phyloP scores from a whole-genome alignment of 177 flowering plant species.

The Telopea speciosissima region DNA sequence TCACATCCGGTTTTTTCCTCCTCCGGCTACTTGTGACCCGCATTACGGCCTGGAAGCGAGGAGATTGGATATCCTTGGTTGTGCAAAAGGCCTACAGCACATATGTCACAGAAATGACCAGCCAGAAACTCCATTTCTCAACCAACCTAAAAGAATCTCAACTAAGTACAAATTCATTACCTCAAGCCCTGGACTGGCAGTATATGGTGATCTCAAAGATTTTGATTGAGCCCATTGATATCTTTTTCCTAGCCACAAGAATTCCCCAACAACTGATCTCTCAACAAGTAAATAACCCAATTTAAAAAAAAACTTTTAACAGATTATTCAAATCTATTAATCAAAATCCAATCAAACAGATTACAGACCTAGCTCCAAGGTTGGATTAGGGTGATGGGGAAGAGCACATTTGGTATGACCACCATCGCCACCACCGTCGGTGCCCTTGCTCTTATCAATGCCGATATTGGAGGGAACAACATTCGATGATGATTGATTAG shows the following conservation, averaged over 20 bases:
- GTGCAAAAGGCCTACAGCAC: slow-evolving; percentile 18
- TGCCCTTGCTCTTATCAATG: slow-evolving; percentile 9
- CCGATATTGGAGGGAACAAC: slow-evolving; percentile 14
- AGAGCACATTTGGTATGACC: slow-evolving; percentile 11
- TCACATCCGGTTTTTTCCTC: slow-evolving; percentile 66
- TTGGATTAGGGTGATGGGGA: slow-evolving; percentile 1
- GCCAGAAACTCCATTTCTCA: slow-evolving; percentile 5
- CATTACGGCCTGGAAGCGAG: slow-evolving; percentile 83
- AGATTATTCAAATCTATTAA: neutral
- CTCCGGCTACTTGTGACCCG: slow-evolving; percentile 82
- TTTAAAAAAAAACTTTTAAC: neutral
- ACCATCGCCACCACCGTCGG: slow-evolving; percentile 13
- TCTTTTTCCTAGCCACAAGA: slow-evolving; percentile 42
- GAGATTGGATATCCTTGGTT: slow-evolving; percentile 80
- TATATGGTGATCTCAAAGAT: slow-evolving; percentile 35
- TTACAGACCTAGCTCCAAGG: neutral
- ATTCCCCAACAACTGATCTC: neutral
- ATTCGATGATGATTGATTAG: slow-evolving; percentile 24
- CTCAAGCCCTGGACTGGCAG: slow-evolving; percentile 42
- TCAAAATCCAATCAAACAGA: neutral
- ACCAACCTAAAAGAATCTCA: neutral
- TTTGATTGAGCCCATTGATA: slow-evolving; percentile 48
- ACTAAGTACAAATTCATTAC: slow-evolving; percentile 26
- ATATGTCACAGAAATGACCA: slow-evolving; percentile 4
- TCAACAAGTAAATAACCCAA: neutral